Conservation (phyloP, 441 rosid genomes). For the Pelargonium cotyledonis region DNA sequence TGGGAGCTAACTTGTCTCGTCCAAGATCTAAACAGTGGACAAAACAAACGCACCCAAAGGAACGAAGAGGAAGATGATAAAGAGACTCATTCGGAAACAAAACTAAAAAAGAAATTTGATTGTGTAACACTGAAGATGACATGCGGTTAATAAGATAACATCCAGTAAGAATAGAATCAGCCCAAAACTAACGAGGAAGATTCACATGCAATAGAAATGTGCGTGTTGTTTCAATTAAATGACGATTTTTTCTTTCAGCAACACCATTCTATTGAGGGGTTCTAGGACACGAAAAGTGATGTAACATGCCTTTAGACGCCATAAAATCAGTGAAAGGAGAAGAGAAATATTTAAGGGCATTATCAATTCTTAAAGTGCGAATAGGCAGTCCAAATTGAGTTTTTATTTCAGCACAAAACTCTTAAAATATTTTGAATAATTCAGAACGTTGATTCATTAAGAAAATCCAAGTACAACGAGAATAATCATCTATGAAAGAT, state of each 20-base stretch:
- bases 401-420: neutral
- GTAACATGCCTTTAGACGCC: too few relatives aligned
- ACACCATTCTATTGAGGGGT: too few relatives aligned
- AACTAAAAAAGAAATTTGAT: too few relatives aligned
- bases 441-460: neutral
- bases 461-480: neutral
- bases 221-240: neutral
- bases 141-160: slow-evolving; percentile 11
- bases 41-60: too few relatives aligned
- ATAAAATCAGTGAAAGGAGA: too few relatives aligned
- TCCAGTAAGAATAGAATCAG: neutral
- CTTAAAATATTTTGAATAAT: neutral
- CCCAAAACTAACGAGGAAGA: neutral
- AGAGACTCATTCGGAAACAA: too few relatives aligned
- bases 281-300: too few relatives aligned
- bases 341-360: too few relatives aligned
- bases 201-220: too few relatives aligned
- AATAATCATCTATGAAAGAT: neutral
- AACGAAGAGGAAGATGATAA: too few relatives aligned
- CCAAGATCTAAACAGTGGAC: neutral
- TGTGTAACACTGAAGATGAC: too few relatives aligned
- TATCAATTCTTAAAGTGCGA: neutral
- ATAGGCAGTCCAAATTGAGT: neutral
- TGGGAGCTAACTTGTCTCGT: neutral
- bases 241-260: neutral